Percentiles rank a stretch among this genome's conserved stretches.
phyloP scores from a whole-genome alignment of 1,284 basidiomycete genomes.

The Cryptococcus sp. region DNA sequence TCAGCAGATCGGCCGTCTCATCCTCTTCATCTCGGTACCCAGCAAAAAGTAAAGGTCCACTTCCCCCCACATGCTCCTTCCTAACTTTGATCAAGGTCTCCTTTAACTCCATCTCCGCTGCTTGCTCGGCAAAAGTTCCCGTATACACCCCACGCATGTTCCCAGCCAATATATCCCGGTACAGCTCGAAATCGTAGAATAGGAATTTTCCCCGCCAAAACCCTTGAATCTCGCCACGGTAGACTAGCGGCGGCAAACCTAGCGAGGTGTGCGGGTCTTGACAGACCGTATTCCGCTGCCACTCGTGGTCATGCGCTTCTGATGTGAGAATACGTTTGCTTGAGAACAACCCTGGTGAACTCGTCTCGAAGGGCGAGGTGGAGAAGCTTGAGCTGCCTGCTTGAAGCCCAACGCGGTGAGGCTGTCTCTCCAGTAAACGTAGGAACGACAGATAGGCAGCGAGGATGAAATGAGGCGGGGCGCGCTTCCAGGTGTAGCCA shows the following conservation, averaged over 20 bases:
- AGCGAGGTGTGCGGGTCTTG: conserved; percentile 52
- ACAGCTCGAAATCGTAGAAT: conserved; percentile 59
- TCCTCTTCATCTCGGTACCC: conserved; percentile 43
- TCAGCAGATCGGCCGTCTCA: conserved; percentile 32
- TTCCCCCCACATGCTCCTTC: conserved; percentile 47
- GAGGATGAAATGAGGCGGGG: conserved; percentile 41
- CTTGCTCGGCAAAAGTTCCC: conserved; percentile 47
- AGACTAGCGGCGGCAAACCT: conserved; percentile 53
- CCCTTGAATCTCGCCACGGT: conserved; percentile 53
- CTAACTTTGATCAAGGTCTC: conserved; percentile 50
- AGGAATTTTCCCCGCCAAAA: conserved; percentile 58
- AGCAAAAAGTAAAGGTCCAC: conserved; percentile 39
- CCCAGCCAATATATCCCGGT: conserved; percentile 56
- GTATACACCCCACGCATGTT: conserved; percentile 53
- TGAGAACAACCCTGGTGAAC: conserved; percentile 28
- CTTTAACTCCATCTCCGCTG: conserved; percentile 42
- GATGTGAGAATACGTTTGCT: conserved; percentile 40
- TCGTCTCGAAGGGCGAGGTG: conserved; percentile 9
- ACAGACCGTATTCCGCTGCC: conserved; percentile 52
- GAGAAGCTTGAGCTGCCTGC: conserved; percentile 25
- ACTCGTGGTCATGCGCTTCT: conserved; percentile 51
- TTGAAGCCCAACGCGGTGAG: conserved; percentile 34
- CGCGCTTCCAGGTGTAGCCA: conserved; percentile 43
- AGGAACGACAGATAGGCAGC: conserved; percentile 41
- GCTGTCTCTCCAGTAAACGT: conserved; percentile 42